These are phyloP conservation scores for Amanita phalloides DNA, from an alignment of 768 basidiomycete species.

Conservation along the genomic window DNA sequence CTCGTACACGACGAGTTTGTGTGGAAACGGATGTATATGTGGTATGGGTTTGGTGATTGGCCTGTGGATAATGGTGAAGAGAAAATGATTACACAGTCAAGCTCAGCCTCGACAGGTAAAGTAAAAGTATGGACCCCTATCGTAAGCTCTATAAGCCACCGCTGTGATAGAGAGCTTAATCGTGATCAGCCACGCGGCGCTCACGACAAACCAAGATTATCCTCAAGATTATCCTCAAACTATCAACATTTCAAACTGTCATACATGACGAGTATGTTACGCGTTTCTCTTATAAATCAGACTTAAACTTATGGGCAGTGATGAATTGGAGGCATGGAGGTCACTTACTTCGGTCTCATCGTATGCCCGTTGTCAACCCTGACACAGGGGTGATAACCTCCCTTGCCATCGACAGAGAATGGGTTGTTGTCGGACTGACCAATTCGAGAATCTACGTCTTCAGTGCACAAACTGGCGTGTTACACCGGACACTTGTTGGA, in stretches of 20 bases:
- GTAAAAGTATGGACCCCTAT: background rate
- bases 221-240: background rate
- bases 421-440: slow-evolving; percentile 84
- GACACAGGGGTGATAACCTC: slow-evolving; percentile 74
- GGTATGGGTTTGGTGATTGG: slow-evolving; percentile 36
- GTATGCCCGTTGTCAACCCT: slow-evolving; percentile 28
- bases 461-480: slow-evolving; percentile 66
- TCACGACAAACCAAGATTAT: background rate
- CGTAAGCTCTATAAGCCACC: background rate
- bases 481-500: slow-evolving; percentile 68
- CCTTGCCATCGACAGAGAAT: slow-evolving; percentile 71
- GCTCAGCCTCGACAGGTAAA: background rate
- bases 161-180: slow-evolving; percentile 1
- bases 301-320: slow-evolving; percentile 29
- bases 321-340: slow-evolving; percentile 77
- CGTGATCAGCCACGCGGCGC: background rate
- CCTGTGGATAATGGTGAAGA: slow-evolving; percentile 9
- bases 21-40: slow-evolving; percentile 69
- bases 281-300: background rate
- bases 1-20: slow-evolving; percentile 66
- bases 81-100: slow-evolving; percentile 2
- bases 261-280: slow-evolving; percentile 50
- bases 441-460: slow-evolving; percentile 82
- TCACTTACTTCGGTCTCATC: slow-evolving; percentile 54
- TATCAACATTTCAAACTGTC: slow-evolving; percentile 54